Evolutionary conservation across 2,329 filamentous ascomycete genomes (phyloP), one percentile per base, ranked within the genome.

Genomic region (Cordyceps pruinosa): DNA sequence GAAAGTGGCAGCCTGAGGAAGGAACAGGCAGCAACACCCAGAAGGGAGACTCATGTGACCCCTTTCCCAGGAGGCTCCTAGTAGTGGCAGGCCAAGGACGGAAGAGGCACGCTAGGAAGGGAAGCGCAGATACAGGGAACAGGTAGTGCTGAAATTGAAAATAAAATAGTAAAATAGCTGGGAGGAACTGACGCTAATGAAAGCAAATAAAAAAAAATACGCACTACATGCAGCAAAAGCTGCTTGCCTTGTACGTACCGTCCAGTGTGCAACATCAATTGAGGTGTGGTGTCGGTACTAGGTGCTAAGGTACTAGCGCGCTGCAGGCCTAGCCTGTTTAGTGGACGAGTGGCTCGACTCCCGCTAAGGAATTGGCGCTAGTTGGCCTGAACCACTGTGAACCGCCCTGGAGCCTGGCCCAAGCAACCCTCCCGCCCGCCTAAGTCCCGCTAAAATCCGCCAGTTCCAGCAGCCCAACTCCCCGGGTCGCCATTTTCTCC

Each of bases 261-360:
- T n/a, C n/a, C n/a, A n/a, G n/a, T n/a, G n/a, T n/a, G n/a, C n/a
- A n/a, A n/a, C n/a, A n/a, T n/a, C n/a, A n/a, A n/a, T n/a, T n/a
- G n/a, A n/a, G n/a, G n/a, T n/a, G n/a, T n/a, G n/a, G n/a, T n/a
- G n/a, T n/a, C n/a, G n/a, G n/a, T n/a, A n/a, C n/a, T n/a, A n/a
- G n/a, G n/a, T n/a, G n/a, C n/a, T n/a, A n/a, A n/a, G n/a, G 21
- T 6, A 28, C 28, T 53, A 53, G 49, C 50, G 50, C 28, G 42
- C 52, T 55, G 42, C 52, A 55, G 21, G 23, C 39, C 52, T 55
- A 46, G 52, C 52, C 32, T 46, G 34, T 55, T 47, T 55, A 39
- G 52, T 55, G 39, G 50, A 41, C 28, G 39, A 30, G 15, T 28
- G 37, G 39, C 39, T 30, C 50, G 17, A 45, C 50, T 35, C 21